These are phyloP conservation scores for Hypoxylon perforatum DNA, from an alignment of 495 filamentous ascomycete genomes.

Conservation along the genomic window DNA sequence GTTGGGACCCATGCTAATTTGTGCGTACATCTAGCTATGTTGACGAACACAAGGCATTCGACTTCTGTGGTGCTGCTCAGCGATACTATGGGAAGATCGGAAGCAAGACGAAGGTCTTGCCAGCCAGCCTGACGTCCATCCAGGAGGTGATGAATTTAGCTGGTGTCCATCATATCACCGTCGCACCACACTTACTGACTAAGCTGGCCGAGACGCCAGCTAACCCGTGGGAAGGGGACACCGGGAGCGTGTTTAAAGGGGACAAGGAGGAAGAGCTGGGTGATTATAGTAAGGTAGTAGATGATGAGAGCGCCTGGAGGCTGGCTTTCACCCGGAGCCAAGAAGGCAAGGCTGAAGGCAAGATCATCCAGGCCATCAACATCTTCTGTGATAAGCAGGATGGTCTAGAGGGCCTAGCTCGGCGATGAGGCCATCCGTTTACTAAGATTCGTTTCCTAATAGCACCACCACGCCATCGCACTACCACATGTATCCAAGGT, in stretches of 20 bases:
- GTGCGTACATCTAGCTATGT: constrained; percentile 48
- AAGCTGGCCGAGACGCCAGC: constrained; percentile 58
- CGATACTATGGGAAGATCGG: constrained; percentile 59
- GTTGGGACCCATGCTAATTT: constrained; percentile 18
- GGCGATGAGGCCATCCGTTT: constrained; percentile 29
- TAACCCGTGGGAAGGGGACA: constrained; percentile 42
- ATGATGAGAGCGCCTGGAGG: constrained; percentile 59
- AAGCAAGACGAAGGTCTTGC: constrained; percentile 63
- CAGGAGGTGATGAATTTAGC: constrained; percentile 68
- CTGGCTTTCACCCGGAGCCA: constrained; percentile 62
- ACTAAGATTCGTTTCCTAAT: too few species aligned
- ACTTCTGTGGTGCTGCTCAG: constrained; percentile 64
- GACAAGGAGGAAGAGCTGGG: constrained; percentile 15
- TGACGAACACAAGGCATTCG: constrained; percentile 58
- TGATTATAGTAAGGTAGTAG: constrained; percentile 34
- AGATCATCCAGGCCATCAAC: constrained; percentile 68
- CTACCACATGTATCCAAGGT: too few species aligned
- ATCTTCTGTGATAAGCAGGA: constrained; percentile 71
- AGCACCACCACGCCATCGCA: too few species aligned
- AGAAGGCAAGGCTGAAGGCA: constrained; percentile 61
- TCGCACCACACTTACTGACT: constrained; percentile 62
- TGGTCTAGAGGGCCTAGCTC: constrained; percentile 59
- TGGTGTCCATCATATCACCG: constrained; percentile 67
- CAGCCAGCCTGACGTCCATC: constrained; percentile 65
- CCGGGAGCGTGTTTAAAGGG: constrained; percentile 52